Percentiles rank a stretch among this genome's conserved stretches.
Conservation (phyloP, 148 eudicot species). For the Amaranthus palmeri region DNA sequence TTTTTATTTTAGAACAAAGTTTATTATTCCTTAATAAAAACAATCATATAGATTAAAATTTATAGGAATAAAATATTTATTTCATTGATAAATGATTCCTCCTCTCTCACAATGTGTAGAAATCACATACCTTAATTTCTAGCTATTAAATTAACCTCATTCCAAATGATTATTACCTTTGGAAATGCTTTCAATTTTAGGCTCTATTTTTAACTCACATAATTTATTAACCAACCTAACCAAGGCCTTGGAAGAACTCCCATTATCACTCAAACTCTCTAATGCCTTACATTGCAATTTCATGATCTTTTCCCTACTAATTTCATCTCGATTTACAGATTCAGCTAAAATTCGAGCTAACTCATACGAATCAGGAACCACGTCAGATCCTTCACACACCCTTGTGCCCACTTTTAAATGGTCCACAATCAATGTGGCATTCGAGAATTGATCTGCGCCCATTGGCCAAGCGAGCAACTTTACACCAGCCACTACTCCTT, state of each 20-base stretch:
- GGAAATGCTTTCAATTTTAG: not conserved
- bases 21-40: too few species aligned
- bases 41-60: too few species aligned
- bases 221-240: constrained; percentile 12
- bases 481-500: constrained; percentile 40
- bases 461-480: constrained; percentile 43
- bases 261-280: constrained; percentile 20
- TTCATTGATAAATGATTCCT: too few species aligned
- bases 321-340: constrained; percentile 3
- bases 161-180: too few species aligned
- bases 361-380: constrained; percentile 22
- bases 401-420: constrained; percentile 25
- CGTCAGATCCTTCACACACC: constrained; percentile 24
- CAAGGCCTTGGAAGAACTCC: constrained; percentile 27
- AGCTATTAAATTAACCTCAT: not conserved
- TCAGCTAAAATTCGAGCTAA: constrained; percentile 26
- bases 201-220: constrained; percentile 5
- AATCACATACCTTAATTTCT: not conserved
- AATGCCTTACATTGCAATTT: constrained; percentile 19
- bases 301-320: constrained; percentile 13
- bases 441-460: constrained; percentile 41
- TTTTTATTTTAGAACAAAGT: too few species aligned
- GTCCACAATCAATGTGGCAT: constrained; percentile 36
- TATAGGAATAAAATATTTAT: too few species aligned
- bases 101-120: not conserved